Conservation (phyloP, 2,329 filamentous ascomycete genomes). For the Diaporthe helianthi region DNA sequence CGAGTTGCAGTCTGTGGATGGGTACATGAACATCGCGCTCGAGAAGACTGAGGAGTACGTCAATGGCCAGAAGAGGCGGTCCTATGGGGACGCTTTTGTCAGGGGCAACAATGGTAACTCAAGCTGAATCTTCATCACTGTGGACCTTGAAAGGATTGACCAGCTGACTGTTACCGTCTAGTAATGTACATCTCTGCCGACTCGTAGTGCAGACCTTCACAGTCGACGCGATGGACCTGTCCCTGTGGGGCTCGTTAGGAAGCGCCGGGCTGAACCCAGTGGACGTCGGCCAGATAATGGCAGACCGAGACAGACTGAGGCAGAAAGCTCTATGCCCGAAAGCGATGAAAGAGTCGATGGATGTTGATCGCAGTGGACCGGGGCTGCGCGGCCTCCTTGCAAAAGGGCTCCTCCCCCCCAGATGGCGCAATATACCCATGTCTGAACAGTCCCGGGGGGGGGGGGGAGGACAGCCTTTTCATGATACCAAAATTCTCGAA, state of each 20-base stretch:
- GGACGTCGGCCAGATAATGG: background rate
- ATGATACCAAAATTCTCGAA: background rate
- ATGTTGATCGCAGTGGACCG: background rate
- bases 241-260: background rate
- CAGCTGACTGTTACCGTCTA: slow-evolving; percentile 43
- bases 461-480: background rate
- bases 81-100: slow-evolving; percentile 94
- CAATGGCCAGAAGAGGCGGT: slow-evolving; percentile 80
- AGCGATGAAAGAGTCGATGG: background rate
- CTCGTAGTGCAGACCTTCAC: slow-evolving; percentile 42
- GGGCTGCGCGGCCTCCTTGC: background rate
- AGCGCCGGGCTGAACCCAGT: background rate
- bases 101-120: slow-evolving; percentile 88
- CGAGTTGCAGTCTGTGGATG: slow-evolving; percentile 94
- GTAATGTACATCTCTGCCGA: slow-evolving; percentile 77
- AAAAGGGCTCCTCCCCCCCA: background rate
- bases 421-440: background rate
- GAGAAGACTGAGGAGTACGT: slow-evolving; percentile 95
- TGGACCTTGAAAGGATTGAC: background rate
- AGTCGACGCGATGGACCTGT: background rate
- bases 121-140: background rate
- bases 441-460: background rate
- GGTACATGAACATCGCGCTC: slow-evolving; percentile 99
- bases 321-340: background rate
- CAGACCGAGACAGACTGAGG: too few relatives aligned